These are phyloP conservation scores for Aspergillus felis DNA, from an alignment of 2,329 filamentous ascomycete species.

Conservation along the genomic window DNA sequence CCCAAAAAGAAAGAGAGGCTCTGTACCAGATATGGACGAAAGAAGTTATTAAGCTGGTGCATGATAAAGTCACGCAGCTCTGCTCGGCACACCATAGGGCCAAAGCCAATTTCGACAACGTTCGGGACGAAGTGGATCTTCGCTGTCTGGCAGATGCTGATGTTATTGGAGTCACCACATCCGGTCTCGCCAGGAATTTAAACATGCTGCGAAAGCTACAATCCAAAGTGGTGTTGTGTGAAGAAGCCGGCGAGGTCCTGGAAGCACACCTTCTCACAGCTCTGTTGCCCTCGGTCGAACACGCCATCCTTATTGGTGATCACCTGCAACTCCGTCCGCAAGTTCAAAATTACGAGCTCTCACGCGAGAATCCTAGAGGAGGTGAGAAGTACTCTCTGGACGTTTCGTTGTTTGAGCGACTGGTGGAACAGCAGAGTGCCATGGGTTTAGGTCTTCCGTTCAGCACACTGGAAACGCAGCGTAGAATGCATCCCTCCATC, in stretches of 20 bases:
- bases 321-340: constrained; percentile 36
- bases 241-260: constrained; percentile 66
- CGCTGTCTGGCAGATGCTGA: constrained; percentile 35
- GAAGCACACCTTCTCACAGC: constrained; percentile 53
- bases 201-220: constrained; percentile 40
- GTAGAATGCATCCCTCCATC: constrained; percentile 64
- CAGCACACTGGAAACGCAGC: constrained; percentile 53
- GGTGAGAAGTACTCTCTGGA: constrained; percentile 46
- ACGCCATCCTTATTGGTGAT: constrained; percentile 37
- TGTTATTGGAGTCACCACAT: constrained; percentile 52
- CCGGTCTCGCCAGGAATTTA: constrained; percentile 47
- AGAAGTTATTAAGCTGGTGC: not conserved
- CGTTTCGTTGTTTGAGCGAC: constrained; percentile 50
- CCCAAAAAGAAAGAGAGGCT: not conserved
- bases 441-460: constrained; percentile 30
- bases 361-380: constrained; percentile 28
- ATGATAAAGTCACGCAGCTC: not conserved
- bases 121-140: constrained; percentile 20
- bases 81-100: not conserved
- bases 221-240: constrained; percentile 52
- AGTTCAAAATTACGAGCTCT: constrained; percentile 35
- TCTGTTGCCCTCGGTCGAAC: constrained; percentile 37
- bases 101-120: not conserved
- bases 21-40: not conserved
- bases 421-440: constrained; percentile 31